These are phyloP conservation scores for Lichtheimia hyalospora DNA, from an alignment of 371 early-diverging fungal species.

Conservation along the genomic window DNA sequence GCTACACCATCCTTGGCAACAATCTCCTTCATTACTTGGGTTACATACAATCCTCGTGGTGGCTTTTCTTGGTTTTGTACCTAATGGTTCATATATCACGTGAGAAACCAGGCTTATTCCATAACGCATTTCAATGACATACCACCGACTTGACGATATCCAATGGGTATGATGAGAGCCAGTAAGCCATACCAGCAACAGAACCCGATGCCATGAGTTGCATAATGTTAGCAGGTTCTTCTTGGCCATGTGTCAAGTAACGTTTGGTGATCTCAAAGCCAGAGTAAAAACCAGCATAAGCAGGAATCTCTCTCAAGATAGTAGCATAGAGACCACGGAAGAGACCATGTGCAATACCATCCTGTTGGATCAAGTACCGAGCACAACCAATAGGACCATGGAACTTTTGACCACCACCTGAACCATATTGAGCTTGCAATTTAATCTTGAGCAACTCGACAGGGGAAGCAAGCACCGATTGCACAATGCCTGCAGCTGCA, in stretches of 20 bases:
- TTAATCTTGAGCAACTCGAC: slow-evolving; percentile 83
- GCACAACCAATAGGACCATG: slow-evolving; percentile 72
- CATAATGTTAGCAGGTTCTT: slow-evolving; percentile 46
- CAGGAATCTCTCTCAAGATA: slow-evolving; percentile 77
- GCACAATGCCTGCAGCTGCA: slow-evolving; percentile 74
- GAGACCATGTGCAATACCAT: slow-evolving; percentile 69
- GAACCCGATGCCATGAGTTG: slow-evolving; percentile 77
- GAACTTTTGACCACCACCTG: slow-evolving; percentile 16
- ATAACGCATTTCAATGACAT: slow-evolving; percentile 16
- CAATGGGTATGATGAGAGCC: slow-evolving; percentile 82
- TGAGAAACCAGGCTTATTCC: not conserved
- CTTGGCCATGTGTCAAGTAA: slow-evolving; percentile 39
- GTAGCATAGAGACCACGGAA: slow-evolving; percentile 84
- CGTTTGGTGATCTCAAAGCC: slow-evolving; percentile 80
- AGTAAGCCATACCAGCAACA: slow-evolving; percentile 75
- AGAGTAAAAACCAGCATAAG: slow-evolving; percentile 81
- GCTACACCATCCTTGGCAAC: slow-evolving; percentile 52
- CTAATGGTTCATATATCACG: slow-evolving; percentile 15
- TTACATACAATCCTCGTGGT: slow-evolving; percentile 65
- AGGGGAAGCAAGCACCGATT: slow-evolving; percentile 75
- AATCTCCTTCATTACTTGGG: slow-evolving; percentile 49
- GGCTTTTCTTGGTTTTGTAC: slow-evolving; percentile 62
- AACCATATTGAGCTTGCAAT: slow-evolving; percentile 75
- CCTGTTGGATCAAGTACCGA: slow-evolving; percentile 54
- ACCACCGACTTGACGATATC: slow-evolving; percentile 84